Base-by-base conservation (phyloP, 768 basidiomycete genomes). In the Fomitopsis pulvina region DNA sequence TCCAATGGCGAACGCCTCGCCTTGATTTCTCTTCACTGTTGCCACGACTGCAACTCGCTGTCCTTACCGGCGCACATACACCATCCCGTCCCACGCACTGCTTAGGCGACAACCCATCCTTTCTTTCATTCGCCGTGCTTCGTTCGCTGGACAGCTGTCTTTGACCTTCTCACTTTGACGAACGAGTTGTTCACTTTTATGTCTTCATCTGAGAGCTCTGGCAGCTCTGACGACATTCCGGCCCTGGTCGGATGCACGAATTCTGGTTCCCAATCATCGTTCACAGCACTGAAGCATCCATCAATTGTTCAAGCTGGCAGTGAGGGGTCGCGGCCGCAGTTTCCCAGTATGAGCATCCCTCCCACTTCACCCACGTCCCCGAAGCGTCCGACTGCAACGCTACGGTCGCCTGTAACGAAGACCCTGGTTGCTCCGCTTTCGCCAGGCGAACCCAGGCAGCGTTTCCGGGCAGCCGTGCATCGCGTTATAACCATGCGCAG, bases 401-500 rank as follows among this genome's bases (percentile, higher is more conserved):
- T 18, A 8, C 26, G 25, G 25, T 27, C 22, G 25, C 43, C 25
- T 24, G 14, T 20, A 28, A 9, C 5, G 22, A 7, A 4, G 21
- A 42, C 18, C 16, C 12, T 22, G 25, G 4, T 22, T 16, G 16
- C 21, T 21, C 7, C 24, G 28, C 43, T 27, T 3, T 10, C 14
- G 18, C 43, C 43, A 30, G 28, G 29, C 25, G 18, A 24, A 14
- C 22, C 11, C 4, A 40, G 9, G 37, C 37, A 38, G 34, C 68
- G 66, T 34, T 83, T 85, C 61, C 70, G 75, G 9, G 61, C 69
- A 0, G 67, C 72, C 1, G 81, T 76, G 26, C 74, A 71, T 45
- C 83, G 77, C 60, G 71, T 83, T 39, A 82, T 85, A 39, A 66
- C 74, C 4, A 70, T 83, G 67, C 74, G 71, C 51, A 76, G 76